These are phyloP conservation scores for Paramecium tetraurelia DNA, from an alignment of 73 alveolate species.

Conservation along the genomic window DNA sequence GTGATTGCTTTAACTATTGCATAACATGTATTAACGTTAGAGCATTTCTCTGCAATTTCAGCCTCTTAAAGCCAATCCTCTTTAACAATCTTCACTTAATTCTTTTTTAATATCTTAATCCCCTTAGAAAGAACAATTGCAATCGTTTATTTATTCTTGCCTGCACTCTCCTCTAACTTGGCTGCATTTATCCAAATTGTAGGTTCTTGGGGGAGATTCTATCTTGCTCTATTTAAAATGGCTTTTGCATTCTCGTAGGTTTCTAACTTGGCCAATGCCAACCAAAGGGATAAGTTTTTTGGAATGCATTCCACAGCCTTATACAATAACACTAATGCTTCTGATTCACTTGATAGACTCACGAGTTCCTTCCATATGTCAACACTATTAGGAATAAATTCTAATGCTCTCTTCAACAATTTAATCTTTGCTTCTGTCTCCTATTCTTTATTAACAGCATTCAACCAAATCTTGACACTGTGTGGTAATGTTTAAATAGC, in stretches of 20 bases:
- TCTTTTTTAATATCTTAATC: constrained; percentile 66
- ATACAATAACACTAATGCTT: constrained; percentile 83
- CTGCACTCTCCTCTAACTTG: constrained; percentile 86
- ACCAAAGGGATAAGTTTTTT: constrained; percentile 88
- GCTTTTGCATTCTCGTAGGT: constrained; percentile 90
- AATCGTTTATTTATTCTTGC: constrained; percentile 55
- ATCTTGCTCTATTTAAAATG: constrained; percentile 86
- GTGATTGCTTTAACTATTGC: constrained; percentile 71
- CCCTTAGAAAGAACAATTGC: constrained; percentile 70
- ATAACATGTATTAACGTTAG: constrained; percentile 67
- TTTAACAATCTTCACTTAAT: constrained; percentile 62
- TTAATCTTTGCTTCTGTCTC: constrained; percentile 74
- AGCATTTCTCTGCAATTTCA: constrained; percentile 74
- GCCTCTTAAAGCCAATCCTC: constrained; percentile 88
- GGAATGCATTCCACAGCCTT: constrained; percentile 94
- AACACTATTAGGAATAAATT: constrained; percentile 77
- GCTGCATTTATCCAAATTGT: constrained; percentile 90
- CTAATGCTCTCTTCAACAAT: constrained; percentile 82
- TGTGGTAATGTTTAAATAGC: constrained; percentile 83
- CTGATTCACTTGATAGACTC: constrained; percentile 73
- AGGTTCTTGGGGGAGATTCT: constrained; percentile 86
- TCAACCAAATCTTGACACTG: constrained; percentile 88
- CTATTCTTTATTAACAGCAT: constrained; percentile 77
- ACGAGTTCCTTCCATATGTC: constrained; percentile 93
- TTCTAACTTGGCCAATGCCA: constrained; percentile 91